Evolutionary conservation across 306 rosid species (phyloP), one percentile per base, ranked within the genome.

Genomic region (Urtica urens): DNA sequence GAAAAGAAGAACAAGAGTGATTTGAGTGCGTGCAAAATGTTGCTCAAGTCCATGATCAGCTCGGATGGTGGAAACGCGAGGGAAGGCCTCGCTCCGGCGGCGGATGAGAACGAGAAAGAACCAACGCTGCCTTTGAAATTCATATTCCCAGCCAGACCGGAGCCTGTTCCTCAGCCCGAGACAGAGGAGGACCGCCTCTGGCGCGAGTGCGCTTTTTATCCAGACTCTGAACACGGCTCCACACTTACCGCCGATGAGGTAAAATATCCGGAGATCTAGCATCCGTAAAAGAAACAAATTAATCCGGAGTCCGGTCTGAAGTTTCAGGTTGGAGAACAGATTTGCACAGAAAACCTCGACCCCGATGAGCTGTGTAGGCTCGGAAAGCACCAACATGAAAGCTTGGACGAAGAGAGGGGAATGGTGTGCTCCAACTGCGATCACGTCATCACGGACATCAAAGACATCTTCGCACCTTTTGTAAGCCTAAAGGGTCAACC

Each of bases 401-500:
- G 58, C 38, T 13, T 44, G 37, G 72, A 80, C 31, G 90, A 80
- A 20, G 60, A 83, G 57, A 68, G 72, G 41, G 94, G 94, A 31
- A 20, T 52, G 23, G 4, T 7, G 19, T 83, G 94, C 58, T 26
- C 1, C 26, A 29, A 30, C 64, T 83, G 94, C 59, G 14, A 23
- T 10, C 59, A 46, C n/a, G 45, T 83, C 2, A 21, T 45, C 22
- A 18, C 6, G 61, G 83, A 80, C 50, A 80, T 72, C 56, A 69
- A 54, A 54, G 14, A 80, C 26, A 40, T 54, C 24, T 13, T 57
- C 23, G 78, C 82, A 39, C 54, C 68, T 11, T 69, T 80, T 59
- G 94, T 80, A 68, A 69, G 94, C 72, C 30, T 1, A 49, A 37
- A n/a, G n/a, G n/a, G n/a, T n/a, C n/a, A n/a, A n/a, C n/a, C n/a